Conservation (phyloP, 352 stramenopile genomes). For the Pilasporangium apinafurcum region DNA sequence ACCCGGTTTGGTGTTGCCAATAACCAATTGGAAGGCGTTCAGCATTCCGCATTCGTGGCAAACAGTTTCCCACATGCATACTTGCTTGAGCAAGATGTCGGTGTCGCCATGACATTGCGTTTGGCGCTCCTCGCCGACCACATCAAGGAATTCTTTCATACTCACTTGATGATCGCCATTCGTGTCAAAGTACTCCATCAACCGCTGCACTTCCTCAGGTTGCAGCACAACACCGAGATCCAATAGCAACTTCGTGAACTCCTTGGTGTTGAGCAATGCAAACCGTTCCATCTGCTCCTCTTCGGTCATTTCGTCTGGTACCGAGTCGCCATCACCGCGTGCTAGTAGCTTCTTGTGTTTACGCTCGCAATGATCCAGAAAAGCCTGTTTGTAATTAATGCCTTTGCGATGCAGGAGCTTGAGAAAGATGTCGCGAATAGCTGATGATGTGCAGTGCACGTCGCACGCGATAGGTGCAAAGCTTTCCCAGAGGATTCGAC, state of each 20-base stretch:
- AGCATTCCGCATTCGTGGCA: slow-evolving; percentile 89
- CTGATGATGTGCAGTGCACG: slow-evolving; percentile 82
- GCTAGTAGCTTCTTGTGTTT: slow-evolving; percentile 55
- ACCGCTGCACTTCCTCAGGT: slow-evolving; percentile 62
- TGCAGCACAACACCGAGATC: slow-evolving; percentile 81
- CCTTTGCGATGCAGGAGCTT: slow-evolving; percentile 87
- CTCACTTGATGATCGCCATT: slow-evolving; percentile 62
- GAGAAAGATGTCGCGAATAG: slow-evolving; percentile 85
- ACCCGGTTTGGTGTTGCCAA: slow-evolving; percentile 35
- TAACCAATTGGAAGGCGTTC: slow-evolving; percentile 83
- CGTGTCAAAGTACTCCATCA: slow-evolving; percentile 85
- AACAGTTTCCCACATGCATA: slow-evolving; percentile 90
- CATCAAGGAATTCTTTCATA: slow-evolving; percentile 77
- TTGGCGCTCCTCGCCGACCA: slow-evolving; percentile 67
- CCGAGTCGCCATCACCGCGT: slow-evolving; percentile 36
- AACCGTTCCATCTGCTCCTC: slow-evolving; percentile 58
- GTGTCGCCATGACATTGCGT: slow-evolving; percentile 70
- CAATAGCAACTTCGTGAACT: slow-evolving; percentile 51
- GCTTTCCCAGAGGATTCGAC: slow-evolving; percentile 82
- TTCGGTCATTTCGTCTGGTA: slow-evolving; percentile 58
- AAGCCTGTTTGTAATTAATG: slow-evolving; percentile 80
- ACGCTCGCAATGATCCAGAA: slow-evolving; percentile 55
- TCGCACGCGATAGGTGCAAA: slow-evolving; percentile 84
- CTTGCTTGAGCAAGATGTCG: slow-evolving; percentile 61
- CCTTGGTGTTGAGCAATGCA: slow-evolving; percentile 31